Base-by-base conservation (phyloP, 257 asterid genomes). In the Paulownia fortunei region DNA sequence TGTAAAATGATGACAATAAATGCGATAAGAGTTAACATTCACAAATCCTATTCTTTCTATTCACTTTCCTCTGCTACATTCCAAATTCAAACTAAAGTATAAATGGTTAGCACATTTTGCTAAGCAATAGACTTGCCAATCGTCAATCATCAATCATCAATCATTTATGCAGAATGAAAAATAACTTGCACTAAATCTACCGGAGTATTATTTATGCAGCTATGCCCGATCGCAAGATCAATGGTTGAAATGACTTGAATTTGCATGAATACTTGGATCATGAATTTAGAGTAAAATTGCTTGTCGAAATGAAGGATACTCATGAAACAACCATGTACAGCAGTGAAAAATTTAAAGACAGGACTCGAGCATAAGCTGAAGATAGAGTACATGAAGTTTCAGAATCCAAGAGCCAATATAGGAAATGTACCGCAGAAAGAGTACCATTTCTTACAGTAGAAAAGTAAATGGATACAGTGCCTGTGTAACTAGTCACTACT, bases 361-460 rank as follows among this genome's bases (percentile, higher is more conserved):
- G 21, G 51, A 46, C 63, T 42, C 46, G 42, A 54, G 23, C 56
- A 26, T 46, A 39, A 63, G 67, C 27, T 18, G 61, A 8, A 39
- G 13, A 44, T 39, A 52, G 30, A 59, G 65, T 16, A 54, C 30
- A 59, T 47, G 56, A 4, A 39, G 55, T 56, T 23, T 55, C 30
- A 67, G 15, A 18, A 66, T 62, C 51, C 26, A 79, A 27, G 24
- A 52, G 37, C 18, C 47, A 70, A 24, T 6, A 15, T 21, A 54
- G 8, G n/a, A 60, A 46, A 71, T n/a, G 51, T 19, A 61, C 51
- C 21, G 46, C 72, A 3, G 8, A 51, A 78, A 4, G 30, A 42
- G 15, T 54, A 72, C 49, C 79, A 62, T 54, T 64, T 65, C 79
- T 63, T 59, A 72, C 56, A 79, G 32, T 18, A 26, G 49, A 41